phyloP scores from a whole-genome alignment of 345 rosid genomes.

The Xanthoceras sorbifolium region DNA sequence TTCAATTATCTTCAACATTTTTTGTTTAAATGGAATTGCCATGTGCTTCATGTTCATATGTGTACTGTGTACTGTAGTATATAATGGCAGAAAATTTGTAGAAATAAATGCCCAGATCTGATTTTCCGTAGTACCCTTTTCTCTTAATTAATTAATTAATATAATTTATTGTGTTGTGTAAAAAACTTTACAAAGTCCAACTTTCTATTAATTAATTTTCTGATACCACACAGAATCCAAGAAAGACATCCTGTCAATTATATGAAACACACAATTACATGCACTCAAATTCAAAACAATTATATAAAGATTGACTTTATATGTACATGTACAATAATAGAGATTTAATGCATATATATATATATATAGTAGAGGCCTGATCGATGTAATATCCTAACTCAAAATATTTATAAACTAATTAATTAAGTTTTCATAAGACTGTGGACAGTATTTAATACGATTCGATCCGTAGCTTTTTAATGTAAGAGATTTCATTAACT shows the following conservation, averaged over 20 bases:
- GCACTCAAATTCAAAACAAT: background rate
- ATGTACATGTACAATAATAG: background rate
- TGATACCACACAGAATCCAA: background rate
- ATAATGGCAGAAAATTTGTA: no score
- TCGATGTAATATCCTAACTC: background rate
- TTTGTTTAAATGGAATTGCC: conserved; percentile 1
- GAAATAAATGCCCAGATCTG: conserved; percentile 27
- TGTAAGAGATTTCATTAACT: no score
- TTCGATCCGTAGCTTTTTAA: no score
- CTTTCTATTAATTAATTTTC: background rate
- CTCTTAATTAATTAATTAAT: background rate
- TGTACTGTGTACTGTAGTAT: no score
- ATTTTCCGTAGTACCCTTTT: conserved; percentile 30
- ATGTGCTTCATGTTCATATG: no score
- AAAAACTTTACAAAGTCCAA: background rate
- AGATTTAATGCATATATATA: no score
- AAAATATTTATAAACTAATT: no score
- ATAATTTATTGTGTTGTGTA: background rate
- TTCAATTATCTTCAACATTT: background rate
- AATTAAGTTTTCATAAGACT: no score
- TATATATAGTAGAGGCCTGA: background rate
- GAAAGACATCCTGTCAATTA: conserved; percentile 21
- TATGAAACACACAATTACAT: background rate
- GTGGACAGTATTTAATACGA: no score
- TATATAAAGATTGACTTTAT: conserved; percentile 10